Conservation (phyloP, 345 rosid species). For the Citrus reticulata region DNA sequence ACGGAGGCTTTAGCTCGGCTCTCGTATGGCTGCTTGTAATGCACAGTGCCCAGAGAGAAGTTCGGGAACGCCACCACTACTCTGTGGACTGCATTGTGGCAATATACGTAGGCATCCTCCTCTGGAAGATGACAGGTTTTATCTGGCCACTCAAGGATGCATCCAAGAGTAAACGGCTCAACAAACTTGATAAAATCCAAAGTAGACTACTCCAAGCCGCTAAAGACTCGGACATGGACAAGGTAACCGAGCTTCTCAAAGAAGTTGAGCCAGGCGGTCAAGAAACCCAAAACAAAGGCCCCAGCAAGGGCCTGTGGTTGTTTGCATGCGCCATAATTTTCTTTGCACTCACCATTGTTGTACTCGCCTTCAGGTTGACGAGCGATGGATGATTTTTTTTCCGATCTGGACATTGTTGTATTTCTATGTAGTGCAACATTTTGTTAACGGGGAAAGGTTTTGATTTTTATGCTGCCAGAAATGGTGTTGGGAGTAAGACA, state of each 20-base stretch:
- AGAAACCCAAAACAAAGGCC: conserved; percentile 36
- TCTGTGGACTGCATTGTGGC: conserved; percentile 84
- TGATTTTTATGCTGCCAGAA: neutral
- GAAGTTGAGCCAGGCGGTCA: conserved; percentile 52
- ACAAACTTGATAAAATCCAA: conserved; percentile 63
- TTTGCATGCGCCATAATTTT: conserved; percentile 58
- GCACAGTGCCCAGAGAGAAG: conserved; percentile 87
- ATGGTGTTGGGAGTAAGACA: neutral
- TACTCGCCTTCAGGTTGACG: conserved; percentile 75
- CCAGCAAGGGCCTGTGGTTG: conserved; percentile 48
- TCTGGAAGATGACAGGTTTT: conserved; percentile 92
- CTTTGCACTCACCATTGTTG: conserved; percentile 52
- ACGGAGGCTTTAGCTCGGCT: conserved; percentile 82
- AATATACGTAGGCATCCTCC: conserved; percentile 80
- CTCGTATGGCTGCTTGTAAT: conserved; percentile 74
- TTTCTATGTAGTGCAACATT: neutral
- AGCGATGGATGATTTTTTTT: conserved; percentile 54
- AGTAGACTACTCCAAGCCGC: conserved; percentile 73
- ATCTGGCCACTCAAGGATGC: conserved; percentile 56
- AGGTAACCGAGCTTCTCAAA: conserved; percentile 71
- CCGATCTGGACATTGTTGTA: neutral
- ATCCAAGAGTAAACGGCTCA: conserved; percentile 30
- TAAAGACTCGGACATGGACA: conserved; percentile 85
- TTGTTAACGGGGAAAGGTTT: neutral
- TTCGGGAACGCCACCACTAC: conserved; percentile 89